Evolutionary conservation across 768 basidiomycete genomes (phyloP), one percentile per base, ranked within the genome.

Genomic region (Tubosaeta brunneosetosa): DNA sequence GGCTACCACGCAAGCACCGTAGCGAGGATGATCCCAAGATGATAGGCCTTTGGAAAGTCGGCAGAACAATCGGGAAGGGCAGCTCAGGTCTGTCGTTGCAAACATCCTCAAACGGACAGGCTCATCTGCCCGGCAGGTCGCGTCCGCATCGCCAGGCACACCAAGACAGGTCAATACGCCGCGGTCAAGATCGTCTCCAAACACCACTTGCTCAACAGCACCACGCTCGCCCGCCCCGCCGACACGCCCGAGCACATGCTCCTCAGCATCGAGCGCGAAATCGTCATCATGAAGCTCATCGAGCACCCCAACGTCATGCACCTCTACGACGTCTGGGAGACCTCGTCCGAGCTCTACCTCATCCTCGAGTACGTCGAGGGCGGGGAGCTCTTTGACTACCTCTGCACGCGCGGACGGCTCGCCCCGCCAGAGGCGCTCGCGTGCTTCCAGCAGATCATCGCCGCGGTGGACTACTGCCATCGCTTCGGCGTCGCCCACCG

Each of bases 241-340:
- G 85, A 86, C 51, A 82, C 88, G 55, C 78, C 86, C 12, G 90
- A 92, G 62, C 87, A 86, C 60, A 82, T 81, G 55, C 78, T 85
- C 55, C 81, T 90, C 53, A 83, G 86, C 44, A 84, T 97, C 55
- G 90, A 95, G 68, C 82, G 93, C 55, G 94, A 98, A 71, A 95
- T 97, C 47, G 91, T 94, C 55, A 86, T 97, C 64, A 94, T 98
- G 94, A 98, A 97, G 70, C 83, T 97, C 56, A 86, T 97, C 59
- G 86, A 94, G 57, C 93, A 98, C 65, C 94, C 94, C 2, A 94
- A 95, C 68, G 84, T 98, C 58, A 83, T 97, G 81, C 86, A 84
- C 52, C 81, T 98, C 27, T 94, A 93, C 73, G 94, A 98, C 65
- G 94, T 98, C 56, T 97, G 91, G 92, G 94, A 98, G 71, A 94